These are phyloP conservation scores for slime mould (Dictyostelium discoideum) DNA, from an alignment of 78 protist species.

Conservation along the genomic window DNA sequence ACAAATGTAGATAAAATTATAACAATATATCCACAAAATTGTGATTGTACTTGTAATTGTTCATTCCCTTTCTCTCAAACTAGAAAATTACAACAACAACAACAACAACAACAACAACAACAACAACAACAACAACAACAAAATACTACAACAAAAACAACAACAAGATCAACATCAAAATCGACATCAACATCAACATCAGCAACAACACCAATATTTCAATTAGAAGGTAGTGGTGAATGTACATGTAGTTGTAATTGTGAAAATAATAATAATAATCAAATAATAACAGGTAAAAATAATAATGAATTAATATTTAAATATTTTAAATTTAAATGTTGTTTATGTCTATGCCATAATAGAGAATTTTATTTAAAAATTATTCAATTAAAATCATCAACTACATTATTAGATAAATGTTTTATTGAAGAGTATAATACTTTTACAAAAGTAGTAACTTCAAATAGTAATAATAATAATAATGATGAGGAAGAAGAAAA, in stretches of 20 bases:
- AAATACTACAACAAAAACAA: no score
- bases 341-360: background rate
- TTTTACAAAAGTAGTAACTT: background rate
- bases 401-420: background rate
- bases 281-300: background rate
- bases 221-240: background rate
- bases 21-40: slow-evolving; percentile 2
- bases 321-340: background rate
- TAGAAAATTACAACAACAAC: background rate
- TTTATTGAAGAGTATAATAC: background rate
- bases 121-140: background rate
- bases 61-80: background rate
- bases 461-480: background rate
- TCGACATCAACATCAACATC: background rate
- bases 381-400: background rate
- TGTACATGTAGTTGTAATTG: slow-evolving; percentile 19
- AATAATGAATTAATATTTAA: background rate
- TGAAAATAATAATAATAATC: background rate
- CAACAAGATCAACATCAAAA: no score
- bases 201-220: background rate
- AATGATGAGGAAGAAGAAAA: background rate
- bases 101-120: background rate
- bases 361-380: background rate
- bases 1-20: background rate
- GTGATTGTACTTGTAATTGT: background rate